Base-by-base conservation (phyloP, 805 yeast species). In the Nakazawaea siamensis region DNA sequence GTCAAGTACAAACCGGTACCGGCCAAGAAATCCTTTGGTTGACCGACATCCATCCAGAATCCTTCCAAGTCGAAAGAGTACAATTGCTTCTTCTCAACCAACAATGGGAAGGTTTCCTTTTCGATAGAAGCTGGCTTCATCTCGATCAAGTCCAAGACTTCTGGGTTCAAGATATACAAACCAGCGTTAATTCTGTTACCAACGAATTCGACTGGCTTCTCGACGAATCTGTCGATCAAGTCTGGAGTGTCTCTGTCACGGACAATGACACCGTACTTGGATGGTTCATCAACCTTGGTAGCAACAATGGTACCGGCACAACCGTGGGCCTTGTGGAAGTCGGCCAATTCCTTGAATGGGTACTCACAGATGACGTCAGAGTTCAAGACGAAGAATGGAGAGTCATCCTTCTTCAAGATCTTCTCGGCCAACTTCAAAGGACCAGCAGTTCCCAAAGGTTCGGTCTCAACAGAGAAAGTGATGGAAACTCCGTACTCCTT, bases 1-100 rank as follows among this genome's bases (percentile, higher is more conserved):
- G 82, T 73, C 62, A 92, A 73, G 74, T 88, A 92, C 46, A 90
- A 70, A 51, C 87, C 78, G 54, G 97, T 85, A 64, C 99, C 99
- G 41, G 95, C 79, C 47, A 92, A 68, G 80, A 87, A 92, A 68
- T 92, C 99, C 77, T 90, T 92, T 75, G 99, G 99, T 73, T 92
- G 99, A 65, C 99, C 99, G 50, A 92, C 97, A 65, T 92, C 99
- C 98, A 92, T 92, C 99, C 99, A 92, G 84, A 79, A 92, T 48
- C 98, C 97, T 72, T 92, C 97, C 57, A 92, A 77, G 65, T 92
- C 99, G 57, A 84, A 92, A 37, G 97, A 88, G 74, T 80, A 92
- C 54, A 92, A 74, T 42, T 80, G 73, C 57, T 81, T 87, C 58
- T 80, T 68, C 66, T 84, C 94, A 48, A 94, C 97, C 53, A 92